Conservation (phyloP, 371 early-diverging fungal species). For the Cokeromyces recurvatus region DNA sequence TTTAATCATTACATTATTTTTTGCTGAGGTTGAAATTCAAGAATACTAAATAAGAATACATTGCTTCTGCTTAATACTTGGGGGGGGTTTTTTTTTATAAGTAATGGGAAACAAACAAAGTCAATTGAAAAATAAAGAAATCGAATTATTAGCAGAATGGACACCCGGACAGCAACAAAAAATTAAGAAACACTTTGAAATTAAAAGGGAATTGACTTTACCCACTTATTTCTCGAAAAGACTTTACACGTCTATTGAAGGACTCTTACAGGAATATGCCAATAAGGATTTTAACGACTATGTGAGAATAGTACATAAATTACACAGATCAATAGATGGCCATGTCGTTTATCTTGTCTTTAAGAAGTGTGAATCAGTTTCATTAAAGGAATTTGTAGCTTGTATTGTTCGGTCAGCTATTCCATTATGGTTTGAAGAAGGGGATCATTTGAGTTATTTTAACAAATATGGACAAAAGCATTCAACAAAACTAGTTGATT, state of each 20-base stretch:
- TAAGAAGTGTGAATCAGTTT: too few species aligned
- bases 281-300: too few species aligned
- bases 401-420: slow-evolving; percentile 17
- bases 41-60: not conserved
- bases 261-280: not conserved
- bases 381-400: slow-evolving; percentile 21
- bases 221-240: too few species aligned
- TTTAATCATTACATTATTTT: too few species aligned
- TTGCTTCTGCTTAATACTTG: too few species aligned
- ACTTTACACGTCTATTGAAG: too few species aligned
- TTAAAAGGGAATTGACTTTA: not conserved
- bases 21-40: too few species aligned
- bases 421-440: slow-evolving; percentile 35
- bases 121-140: slow-evolving; percentile 1
- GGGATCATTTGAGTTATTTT: too few species aligned
- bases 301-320: not conserved
- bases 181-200: not conserved
- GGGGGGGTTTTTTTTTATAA: too few species aligned
- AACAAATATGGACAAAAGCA: too few species aligned
- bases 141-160: slow-evolving; percentile 10
- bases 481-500: slow-evolving; percentile 15
- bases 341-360: too few species aligned
- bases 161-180: not conserved
- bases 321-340: not conserved
- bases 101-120: slow-evolving; percentile 23